phyloP scores from a whole-genome alignment of 2,329 filamentous ascomycete species.

The Fusarium falciforme region DNA sequence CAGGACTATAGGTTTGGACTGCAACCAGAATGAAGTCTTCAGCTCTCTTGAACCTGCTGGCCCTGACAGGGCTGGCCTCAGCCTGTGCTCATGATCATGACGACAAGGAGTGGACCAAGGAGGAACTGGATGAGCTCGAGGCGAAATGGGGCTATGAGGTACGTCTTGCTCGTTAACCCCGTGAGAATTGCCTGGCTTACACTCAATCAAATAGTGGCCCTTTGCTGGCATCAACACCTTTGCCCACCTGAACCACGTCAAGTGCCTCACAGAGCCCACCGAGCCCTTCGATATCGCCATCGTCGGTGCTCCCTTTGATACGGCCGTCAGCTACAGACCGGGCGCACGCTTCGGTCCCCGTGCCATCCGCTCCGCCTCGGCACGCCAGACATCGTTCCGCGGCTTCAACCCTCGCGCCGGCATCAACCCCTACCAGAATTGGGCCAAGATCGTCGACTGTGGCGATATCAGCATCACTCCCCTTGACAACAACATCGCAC shows the following conservation, averaged over 20 bases:
- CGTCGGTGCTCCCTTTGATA: conserved; percentile 80
- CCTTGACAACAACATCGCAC: conserved; percentile 84
- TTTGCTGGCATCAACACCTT: conserved; percentile 83
- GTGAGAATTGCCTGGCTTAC: conserved; percentile 4
- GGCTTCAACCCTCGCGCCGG: conserved; percentile 83
- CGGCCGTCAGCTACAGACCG: conserved; percentile 73
- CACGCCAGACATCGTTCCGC: conserved; percentile 82
- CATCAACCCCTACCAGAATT: conserved; percentile 86
- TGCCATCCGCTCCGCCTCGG: conserved; percentile 85
- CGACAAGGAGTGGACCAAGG: conserved; percentile 59
- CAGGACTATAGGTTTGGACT: neutral
- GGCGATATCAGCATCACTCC: conserved; percentile 90
- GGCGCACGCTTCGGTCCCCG: conserved; percentile 84
- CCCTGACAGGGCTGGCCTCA: conserved; percentile 41
- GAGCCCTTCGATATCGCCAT: conserved; percentile 77
- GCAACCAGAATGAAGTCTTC: conserved; percentile 39
- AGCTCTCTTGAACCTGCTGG: conserved; percentile 42
- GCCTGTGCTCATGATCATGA: conserved; percentile 48
- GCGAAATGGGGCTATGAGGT: conserved; percentile 69
- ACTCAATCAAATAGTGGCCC: conserved; percentile 45
- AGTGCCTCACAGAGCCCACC: conserved; percentile 74
- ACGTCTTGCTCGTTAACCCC: conserved; percentile 36
- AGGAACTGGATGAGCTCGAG: conserved; percentile 64
- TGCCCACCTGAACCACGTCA: conserved; percentile 75
- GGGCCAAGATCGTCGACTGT: conserved; percentile 87